Base-by-base conservation (phyloP, 1,139 yeast genomes). In the Pichia sp. region DNA sequence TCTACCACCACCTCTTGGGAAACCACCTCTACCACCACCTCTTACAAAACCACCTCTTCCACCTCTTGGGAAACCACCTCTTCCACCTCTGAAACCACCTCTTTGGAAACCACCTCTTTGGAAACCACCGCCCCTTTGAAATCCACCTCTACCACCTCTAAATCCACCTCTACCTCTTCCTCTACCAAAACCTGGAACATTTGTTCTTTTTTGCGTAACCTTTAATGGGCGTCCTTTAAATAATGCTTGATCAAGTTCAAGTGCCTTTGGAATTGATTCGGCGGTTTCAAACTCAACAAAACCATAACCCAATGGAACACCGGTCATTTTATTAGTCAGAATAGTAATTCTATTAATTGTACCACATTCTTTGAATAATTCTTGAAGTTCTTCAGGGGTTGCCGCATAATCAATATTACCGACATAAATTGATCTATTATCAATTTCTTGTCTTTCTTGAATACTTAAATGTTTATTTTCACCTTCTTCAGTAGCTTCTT, bases 241-340 rank as follows among this genome's bases (percentile, higher is more conserved):
- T 3, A 67, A 64, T 0, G 79, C 64, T 5, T 80, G 83, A 57
- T 81, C 77, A 53, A 78, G 66, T 47, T 57, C 74, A 34, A 84
- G 73, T 0, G 89, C 89, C 53, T 70, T 70, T 44, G 71, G 69
- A 18, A 80, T 82, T 0, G 74, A 70, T 3, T 70, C 77, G 3
- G 63, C 61, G 25, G 69, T 73, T n/a, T 75, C 75, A 62, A 81
- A 84, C 61, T 84, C 90, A 56, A 85, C 72, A 64, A 83, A 85
- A 3, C 88, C 90, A 67, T 79, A 83, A 1, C 89, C 90, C 59
- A 79, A 80, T 29, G 87, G 84, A 54, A 73, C 78, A 1, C 87
- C 87, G 0, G 87, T 82, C 57, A 68, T 64, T 60, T 77, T 79
- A 63, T 81, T 79, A 52, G 74, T 73, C 62, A 80, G 66, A 27